Base-by-base conservation (phyloP, 1,139 yeast genomes). In the Debaryomyces psychrophilus region DNA sequence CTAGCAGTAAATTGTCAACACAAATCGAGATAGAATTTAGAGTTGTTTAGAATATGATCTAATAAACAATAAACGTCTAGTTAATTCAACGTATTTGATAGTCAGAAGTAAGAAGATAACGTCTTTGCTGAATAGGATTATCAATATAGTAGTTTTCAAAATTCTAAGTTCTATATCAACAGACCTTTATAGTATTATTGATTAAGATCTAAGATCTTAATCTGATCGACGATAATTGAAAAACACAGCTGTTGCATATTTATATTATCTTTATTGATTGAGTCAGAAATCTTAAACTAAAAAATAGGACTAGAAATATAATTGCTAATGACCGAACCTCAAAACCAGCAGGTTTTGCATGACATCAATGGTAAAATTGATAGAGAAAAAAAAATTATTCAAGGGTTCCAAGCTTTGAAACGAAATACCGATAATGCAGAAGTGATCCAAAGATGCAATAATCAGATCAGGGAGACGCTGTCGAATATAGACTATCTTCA, bases 401-500 rank as follows among this genome's bases (percentile, higher is more conserved):
- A 83, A 54, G 98, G 97, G 45, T 93, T 95, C 50, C 84, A 86
- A 50, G 79, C 86, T 50, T 74, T 93, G 68, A 85, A 89, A 63
- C 83, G 82, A 62, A 84, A 83, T 53, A 89, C 98, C 17, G 68
- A 75, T 53, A 93, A 93, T 65, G 75, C 85, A 17, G 83, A 81
- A 53, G 97, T 92, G 42, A 90, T 92, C 57, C 96, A 90, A 61
- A 83, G 87, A 62, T 92, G 98, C 72, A 92, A 90, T 66, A 84
- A 92, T 31, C 90, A 86, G 59, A 90, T 93, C 56, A 76, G 95
- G 52, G 98, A 93, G 59, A 92, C 97, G 2, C 92, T 90, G 60
- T 84, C 89, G 53, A 92, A 92, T 67, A 87, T 93, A 54, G 93
- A 89, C 56, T 93, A 92, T 58, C 77, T 93, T 52, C 87, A 86